Percentiles rank a stretch among this genome's conserved stretches.
Evolutionary conservation across 345 rosid genomes (phyloP).

Genomic region (Excoecaria agallocha): DNA sequence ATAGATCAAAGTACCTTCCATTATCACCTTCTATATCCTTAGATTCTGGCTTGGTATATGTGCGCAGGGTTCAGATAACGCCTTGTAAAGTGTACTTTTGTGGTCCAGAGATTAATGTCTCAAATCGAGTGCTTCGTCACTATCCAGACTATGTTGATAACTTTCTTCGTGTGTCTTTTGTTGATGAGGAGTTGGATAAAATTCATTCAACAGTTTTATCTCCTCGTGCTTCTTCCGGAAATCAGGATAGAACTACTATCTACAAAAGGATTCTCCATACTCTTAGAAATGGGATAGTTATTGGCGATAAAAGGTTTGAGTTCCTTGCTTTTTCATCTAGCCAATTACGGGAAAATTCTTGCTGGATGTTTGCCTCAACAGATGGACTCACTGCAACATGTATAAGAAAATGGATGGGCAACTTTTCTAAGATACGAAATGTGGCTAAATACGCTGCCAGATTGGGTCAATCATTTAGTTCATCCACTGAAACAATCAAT

Average conservation of each 20-base stretch:
- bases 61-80: conserved; percentile 55
- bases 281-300: conserved; percentile 47
- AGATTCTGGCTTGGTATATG: conserved; percentile 51
- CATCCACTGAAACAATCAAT: conserved; percentile 59
- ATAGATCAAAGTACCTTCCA: conserved; percentile 19
- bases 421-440: conserved; percentile 47
- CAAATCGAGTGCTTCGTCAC: conserved; percentile 55
- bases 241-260: conserved; percentile 35
- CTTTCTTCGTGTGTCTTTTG: conserved; percentile 62
- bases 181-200: conserved; percentile 54
- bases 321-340: conserved; percentile 73
- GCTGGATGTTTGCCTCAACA: conserved; percentile 69
- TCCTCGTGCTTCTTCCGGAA: conserved; percentile 39
- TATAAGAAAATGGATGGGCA: conserved; percentile 54
- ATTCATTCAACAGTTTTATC: conserved; percentile 61
- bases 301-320: conserved; percentile 56
- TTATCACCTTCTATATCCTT: conserved; percentile 33
- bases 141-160: conserved; percentile 35
- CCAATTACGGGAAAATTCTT: conserved; percentile 65
- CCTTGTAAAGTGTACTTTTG: conserved; percentile 57
- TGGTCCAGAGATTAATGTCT: conserved; percentile 62
- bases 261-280: conserved; percentile 48
- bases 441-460: conserved; percentile 72
- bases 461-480: conserved; percentile 65
- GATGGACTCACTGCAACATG: conserved; percentile 45